Base-by-base conservation (phyloP, 805 yeast genomes). In the Yamadazyma phyllophila region DNA sequence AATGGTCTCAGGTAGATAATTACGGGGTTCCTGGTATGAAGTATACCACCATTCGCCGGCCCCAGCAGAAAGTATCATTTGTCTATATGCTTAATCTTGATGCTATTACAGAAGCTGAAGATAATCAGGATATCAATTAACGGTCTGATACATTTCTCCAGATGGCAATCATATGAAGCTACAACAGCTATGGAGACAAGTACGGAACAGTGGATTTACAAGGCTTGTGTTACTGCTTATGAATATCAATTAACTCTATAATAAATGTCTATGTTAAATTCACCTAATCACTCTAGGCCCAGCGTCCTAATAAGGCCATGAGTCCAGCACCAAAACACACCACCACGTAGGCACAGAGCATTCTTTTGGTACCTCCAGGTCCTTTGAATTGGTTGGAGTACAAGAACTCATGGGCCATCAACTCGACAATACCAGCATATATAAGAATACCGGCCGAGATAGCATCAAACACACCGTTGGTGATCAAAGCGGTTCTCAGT, bases 401-500 rank as follows among this genome's bases (percentile, higher is more conserved):
- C 46, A 83, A 66, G 56, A 84, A 82, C 54, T 88, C 95, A 54
- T 81, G 83, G 2, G 92, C 94, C 83, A 87, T 77, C 46, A 87
- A 67, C 61, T 87, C 95, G 10, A 87, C 87, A 36, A 86, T 60
- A 46, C 91, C 88, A 17, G 90, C 83, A 64, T 87, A 88, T 26
- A 87, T 68, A 55, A 88, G 69, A 46, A 88, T 82, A 39, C 96
- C 96, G 0, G 92, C 76, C 26, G 92, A 84, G 39, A 88, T 71
- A 1, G 92, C 71, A 59, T 88, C 94, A 53, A 85, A 82, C 3
- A 78, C 73, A 39, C 96, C 96, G 45, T 81, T 83, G 1, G 86
- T 74, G 46, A 85, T 78, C 44, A 83, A 68, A 2, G 87, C 79
- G 1, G 65, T 74, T 57, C 80, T 67, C 11, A 86, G 76, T 9